Percentiles rank a stretch among this genome's conserved stretches.
Conservation (phyloP, 495 filamentous ascomycete species). For the Neurospora sp. region DNA sequence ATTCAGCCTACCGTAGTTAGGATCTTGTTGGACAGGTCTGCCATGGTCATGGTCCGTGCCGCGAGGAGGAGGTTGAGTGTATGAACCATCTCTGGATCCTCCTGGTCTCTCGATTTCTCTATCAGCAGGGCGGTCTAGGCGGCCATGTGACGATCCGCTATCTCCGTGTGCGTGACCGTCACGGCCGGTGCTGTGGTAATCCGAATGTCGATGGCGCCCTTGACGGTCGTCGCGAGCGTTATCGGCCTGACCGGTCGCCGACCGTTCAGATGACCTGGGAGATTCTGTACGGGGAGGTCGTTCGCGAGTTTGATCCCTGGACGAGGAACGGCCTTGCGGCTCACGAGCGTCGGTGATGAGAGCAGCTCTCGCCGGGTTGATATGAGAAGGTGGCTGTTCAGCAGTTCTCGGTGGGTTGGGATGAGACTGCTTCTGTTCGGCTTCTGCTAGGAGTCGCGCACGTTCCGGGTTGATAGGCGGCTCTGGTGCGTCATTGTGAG, state of each 20-base stretch:
- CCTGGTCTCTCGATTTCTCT: constrained; percentile 17
- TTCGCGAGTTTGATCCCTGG: constrained; percentile 34
- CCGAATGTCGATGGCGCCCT: constrained; percentile 28
- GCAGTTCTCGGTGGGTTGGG: constrained; percentile 50
- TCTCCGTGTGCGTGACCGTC: constrained; percentile 30
- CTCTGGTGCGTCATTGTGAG: constrained; percentile 28
- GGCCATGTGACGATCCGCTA: constrained; percentile 7
- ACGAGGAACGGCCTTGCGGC: constrained; percentile 20
- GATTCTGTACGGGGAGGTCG: constrained; percentile 38
- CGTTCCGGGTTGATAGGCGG: constrained; percentile 36
- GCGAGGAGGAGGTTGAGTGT: constrained; percentile 19
- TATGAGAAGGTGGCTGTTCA: constrained; percentile 18
- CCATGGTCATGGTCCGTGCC: constrained; percentile 44
- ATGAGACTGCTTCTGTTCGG: constrained; percentile 25
- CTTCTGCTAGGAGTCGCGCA: constrained; percentile 27
- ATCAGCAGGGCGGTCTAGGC: constrained; percentile 24
- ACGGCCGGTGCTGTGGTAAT: constrained; percentile 25
- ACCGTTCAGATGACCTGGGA: constrained; percentile 37
- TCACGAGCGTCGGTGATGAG: constrained; percentile 34
- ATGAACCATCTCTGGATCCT: constrained; percentile 23
- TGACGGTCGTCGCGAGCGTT: constrained; percentile 36
- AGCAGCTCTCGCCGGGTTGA: constrained; percentile 51
- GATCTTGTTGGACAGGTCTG: constrained; percentile 48
- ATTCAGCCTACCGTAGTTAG: constrained; percentile 51
- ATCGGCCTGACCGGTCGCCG: constrained; percentile 26